Base-by-base conservation (phyloP, 805 yeast genomes). In the Hanseniaspora taiwanica region DNA sequence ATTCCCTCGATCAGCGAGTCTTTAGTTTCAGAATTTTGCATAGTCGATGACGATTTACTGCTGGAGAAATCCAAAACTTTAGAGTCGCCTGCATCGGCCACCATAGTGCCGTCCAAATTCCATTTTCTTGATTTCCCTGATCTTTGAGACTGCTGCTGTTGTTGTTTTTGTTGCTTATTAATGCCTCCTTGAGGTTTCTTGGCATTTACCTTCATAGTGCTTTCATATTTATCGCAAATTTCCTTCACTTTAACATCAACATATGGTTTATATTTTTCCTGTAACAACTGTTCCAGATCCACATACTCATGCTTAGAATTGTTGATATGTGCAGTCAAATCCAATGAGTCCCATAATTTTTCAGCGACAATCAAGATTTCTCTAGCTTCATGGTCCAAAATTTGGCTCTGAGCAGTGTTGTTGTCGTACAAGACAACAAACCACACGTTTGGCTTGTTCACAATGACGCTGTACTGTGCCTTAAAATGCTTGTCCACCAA, bases 71-170 rank as follows among this genome's bases (percentile, higher is more conserved):
- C 87, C 35, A 80, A 55, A 3, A 57, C 55, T 0, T 59, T 56
- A 10, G 62, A 61, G 16, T 64, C 69, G 17, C 55, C 62, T 9
- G 57, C 65, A 12, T 58, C 60, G 25, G 74, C 80, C 38, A 65
- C 66, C 38, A 63, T 66, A 24, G 61, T 48, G 6, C 86, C 87
- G 50, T 76, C 80, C 23, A 71, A 71, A 20, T 72, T 78, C 84
- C 84, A 78, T 51, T 69, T 76, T 51, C 89, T 53, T 64, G 48
- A 23, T 39, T 42, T 45, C 23, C 40, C 25, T 24, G 24, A 32
- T 27, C 45, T 51, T 29, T 46, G 44, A 3, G 14, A 39, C 35
- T 44, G 45, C 6, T 37, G 42, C 20, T 40, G 27, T n/a, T 43
- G 45, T 21, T 45, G 48, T 36, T 40, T 34, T 44, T 25, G 37